Evolutionary conservation across 495 filamentous ascomycete species (phyloP).

Genomic region (Neurospora sp.): DNA sequence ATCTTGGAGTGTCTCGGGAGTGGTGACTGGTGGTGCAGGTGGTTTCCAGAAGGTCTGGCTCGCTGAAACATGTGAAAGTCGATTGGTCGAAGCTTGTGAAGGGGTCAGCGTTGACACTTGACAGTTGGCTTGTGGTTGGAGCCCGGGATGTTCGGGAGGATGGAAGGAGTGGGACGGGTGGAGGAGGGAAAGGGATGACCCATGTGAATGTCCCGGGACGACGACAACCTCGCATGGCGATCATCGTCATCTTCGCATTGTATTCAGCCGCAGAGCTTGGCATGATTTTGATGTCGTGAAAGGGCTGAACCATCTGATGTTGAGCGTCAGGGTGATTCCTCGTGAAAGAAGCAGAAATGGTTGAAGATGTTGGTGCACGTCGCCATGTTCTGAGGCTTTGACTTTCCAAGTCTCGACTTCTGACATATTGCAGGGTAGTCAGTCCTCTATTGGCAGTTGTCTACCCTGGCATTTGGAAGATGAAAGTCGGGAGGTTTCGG

Average conservation of each 20-base stretch:
- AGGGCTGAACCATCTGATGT: background rate
- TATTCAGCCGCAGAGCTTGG: background rate
- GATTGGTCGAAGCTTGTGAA: background rate
- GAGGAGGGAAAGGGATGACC: background rate
- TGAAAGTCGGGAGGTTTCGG: background rate
- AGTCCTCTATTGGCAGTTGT: background rate
- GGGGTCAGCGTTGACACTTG: background rate
- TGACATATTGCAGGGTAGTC: background rate
- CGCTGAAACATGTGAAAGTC: background rate
- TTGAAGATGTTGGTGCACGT: background rate
- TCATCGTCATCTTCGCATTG: background rate
- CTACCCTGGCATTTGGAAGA: background rate
- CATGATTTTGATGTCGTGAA: background rate
- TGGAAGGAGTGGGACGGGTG: background rate
- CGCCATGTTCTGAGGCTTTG: background rate
- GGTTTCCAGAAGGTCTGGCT: background rate
- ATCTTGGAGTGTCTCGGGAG: background rate
- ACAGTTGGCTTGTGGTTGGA: background rate
- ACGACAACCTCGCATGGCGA: background rate
- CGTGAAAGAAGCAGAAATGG: background rate
- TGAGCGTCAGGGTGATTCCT: background rate
- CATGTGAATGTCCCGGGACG: background rate
- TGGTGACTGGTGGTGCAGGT: background rate
- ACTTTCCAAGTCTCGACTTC: background rate
- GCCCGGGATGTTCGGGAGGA: background rate